These are phyloP conservation scores for Macrotyloma uniflorum DNA, from an alignment of 306 rosid genomes.

Conservation along the genomic window DNA sequence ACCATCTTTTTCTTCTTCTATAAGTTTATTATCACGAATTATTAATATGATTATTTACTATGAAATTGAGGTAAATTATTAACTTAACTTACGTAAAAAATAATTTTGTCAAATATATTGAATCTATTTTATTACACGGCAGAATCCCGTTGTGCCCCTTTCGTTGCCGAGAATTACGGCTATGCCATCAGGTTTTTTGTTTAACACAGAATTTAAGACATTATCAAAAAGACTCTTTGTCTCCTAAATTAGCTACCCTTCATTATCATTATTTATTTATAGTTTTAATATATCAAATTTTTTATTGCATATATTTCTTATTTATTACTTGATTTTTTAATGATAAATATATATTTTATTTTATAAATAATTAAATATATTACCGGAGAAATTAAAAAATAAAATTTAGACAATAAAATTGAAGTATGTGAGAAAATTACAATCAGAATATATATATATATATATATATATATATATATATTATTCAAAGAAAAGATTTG, in stretches of 20 bases:
- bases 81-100: not conserved
- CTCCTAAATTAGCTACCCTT: not conserved
- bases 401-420: no score
- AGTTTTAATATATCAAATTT: not conserved
- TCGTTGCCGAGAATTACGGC: not conserved
- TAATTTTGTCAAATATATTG: not conserved
- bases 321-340: not conserved
- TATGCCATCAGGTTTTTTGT: not conserved
- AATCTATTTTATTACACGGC: not conserved
- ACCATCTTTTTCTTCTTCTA: constrained; percentile 44
- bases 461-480: no score
- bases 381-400: no score
- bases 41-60: not conserved
- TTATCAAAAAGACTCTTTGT: not conserved
- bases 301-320: not conserved
- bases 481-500: no score
- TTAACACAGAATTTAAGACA: not conserved
- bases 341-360: not conserved
- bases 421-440: no score
- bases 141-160: not conserved
- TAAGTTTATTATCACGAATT: constrained; percentile 21
- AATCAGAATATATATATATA: no score
- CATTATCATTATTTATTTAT: not conserved
- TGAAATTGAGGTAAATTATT: constrained; percentile 1
- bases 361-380: not conserved